phyloP scores from a whole-genome alignment of 129 eudicot genomes.

The Flaveria bidentis region DNA sequence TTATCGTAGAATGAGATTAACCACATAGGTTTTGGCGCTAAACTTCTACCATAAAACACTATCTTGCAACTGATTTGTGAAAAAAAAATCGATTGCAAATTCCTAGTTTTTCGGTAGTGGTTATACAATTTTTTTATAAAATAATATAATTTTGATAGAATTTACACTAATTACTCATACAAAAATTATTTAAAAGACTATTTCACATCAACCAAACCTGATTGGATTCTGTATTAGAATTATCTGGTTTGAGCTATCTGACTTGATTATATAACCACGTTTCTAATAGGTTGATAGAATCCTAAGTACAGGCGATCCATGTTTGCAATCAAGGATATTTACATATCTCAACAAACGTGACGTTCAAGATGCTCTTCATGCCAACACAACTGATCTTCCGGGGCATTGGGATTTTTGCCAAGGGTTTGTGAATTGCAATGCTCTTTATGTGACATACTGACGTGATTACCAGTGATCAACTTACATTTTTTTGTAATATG shows the following conservation, averaged over 20 bases:
- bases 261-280: no score
- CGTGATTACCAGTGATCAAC: not conserved
- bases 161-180: not conserved
- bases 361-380: slow-evolving; percentile 43
- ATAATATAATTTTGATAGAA: no score
- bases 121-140: no score
- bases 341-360: slow-evolving; percentile 44
- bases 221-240: no score
- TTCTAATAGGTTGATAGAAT: slow-evolving; percentile 29
- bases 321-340: slow-evolving; percentile 30
- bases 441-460: not conserved
- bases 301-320: slow-evolving; percentile 31
- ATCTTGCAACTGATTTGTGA: no score
- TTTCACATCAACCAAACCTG: not conserved
- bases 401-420: slow-evolving; percentile 37
- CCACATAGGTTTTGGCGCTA: no score
- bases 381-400: slow-evolving; percentile 44
- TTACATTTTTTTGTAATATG: not conserved
- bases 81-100: no score
- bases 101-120: no score
- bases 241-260: no score
- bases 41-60: no score
- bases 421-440: slow-evolving; percentile 19
- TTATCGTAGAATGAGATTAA: no score
- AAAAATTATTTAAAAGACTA: no score